Base-by-base conservation (phyloP, 2,329 filamentous ascomycete species). In the Cladosporium sp. region DNA sequence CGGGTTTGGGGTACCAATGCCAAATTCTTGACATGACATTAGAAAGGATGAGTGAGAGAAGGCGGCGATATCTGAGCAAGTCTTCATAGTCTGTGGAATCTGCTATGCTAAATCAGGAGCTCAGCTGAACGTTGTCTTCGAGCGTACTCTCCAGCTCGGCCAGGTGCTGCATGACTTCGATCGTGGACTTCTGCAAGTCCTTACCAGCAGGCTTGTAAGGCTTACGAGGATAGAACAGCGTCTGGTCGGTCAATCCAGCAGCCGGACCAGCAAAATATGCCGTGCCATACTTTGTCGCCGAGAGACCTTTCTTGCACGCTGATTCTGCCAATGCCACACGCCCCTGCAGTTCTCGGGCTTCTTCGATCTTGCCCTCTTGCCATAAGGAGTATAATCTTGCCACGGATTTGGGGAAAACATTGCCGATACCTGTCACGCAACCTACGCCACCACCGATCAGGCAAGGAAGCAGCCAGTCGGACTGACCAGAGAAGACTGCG, bases 251-350 rank as follows among this genome's bases (percentile, higher is more conserved):
- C 8, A 59, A 51, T 66, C 67, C 63, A 50, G 60, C 60, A n/a
- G 55, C 47, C 0, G 62, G 60, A 12, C 62, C 62, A n/a, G 62
- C 60, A 25, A 64, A 64, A 22, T 57, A 55, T 2, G 83, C 80
- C 0, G 84, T 84, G 0, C 85, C 87, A 66, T 86, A 88, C 73
- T 89, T 89, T 19, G 83, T 84, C 1, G 80, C 78, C 7, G 85
- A 84, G 64, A 89, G 86, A 5, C 87, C 87, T n/a, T 80, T 78
- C 73, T 89, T 88, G 67, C 83, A 84, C 1, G 84, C 82, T 59
- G 81, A 82, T 70, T 90, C 87, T 0, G 86, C 86, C 47, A 88
- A 72, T 3, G 86, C 84, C 0, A 85, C 83, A 69, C 81, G 81
- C 55, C 78, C 74, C 66, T 89, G 86, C 67, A 89, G 70, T 51